Conservation (phyloP, 495 filamentous ascomycete species). For the Penicillium egyptiacum region DNA sequence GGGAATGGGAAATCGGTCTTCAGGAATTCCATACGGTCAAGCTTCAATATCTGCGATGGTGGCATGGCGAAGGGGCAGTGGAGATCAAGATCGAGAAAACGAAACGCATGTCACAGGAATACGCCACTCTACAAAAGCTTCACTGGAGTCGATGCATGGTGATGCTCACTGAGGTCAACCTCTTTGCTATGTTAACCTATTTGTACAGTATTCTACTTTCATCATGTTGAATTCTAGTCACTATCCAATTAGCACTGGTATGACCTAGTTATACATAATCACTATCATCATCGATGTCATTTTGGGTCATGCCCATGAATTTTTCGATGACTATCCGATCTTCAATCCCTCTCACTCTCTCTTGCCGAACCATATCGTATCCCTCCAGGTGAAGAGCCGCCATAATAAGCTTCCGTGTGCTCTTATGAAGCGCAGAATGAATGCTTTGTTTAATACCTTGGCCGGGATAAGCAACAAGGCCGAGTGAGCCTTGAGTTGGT, state of each 20-base stretch:
- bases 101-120: conserved; percentile 55
- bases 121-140: neutral
- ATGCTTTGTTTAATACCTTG: neutral
- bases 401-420: neutral
- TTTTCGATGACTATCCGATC: neutral
- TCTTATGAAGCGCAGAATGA: neutral
- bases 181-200: neutral
- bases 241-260: neutral
- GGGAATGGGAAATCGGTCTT: conserved; percentile 81
- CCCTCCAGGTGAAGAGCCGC: neutral
- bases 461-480: neutral
- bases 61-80: conserved; percentile 84
- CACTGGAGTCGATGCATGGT: neutral
- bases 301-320: neutral
- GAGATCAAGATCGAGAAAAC: conserved; percentile 74
- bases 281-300: neutral
- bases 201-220: no score
- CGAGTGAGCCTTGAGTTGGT: neutral
- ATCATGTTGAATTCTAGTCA: neutral
- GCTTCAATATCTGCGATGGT: conserved; percentile 80
- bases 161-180: neutral
- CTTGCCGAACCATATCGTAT: neutral
- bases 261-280: neutral
- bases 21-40: conserved; percentile 65
- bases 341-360: neutral